These are phyloP conservation scores for Ogataea nitratoaversa DNA, from an alignment of 805 yeast genomes.

Conservation along the genomic window DNA sequence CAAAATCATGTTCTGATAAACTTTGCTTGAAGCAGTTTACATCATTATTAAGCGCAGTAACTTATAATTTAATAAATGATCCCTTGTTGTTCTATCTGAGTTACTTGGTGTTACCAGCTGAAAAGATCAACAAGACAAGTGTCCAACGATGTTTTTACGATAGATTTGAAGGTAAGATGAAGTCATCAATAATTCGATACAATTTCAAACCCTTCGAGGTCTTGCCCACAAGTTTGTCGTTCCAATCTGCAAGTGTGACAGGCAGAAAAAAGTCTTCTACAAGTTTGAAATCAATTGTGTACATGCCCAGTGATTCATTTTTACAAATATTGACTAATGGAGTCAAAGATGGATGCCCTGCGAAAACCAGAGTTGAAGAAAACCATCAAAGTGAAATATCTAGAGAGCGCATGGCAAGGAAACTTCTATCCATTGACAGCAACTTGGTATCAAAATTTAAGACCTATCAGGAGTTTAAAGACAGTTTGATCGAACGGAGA, in stretches of 20 bases:
- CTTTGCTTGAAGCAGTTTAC: constrained; percentile 57
- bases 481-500: background rate
- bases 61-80: constrained; percentile 30
- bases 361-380: constrained; percentile 12
- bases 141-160: constrained; percentile 40
- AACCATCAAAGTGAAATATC: constrained; percentile 14
- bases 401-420: constrained; percentile 7
- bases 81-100: constrained; percentile 37
- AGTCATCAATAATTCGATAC: background rate
- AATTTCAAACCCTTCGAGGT: constrained; percentile 8
- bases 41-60: constrained; percentile 48
- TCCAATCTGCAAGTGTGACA: constrained; percentile 2
- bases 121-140: constrained; percentile 26
- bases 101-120: constrained; percentile 46
- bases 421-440: background rate
- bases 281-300: constrained; percentile 22
- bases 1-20: constrained; percentile 91
- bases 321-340: constrained; percentile 51
- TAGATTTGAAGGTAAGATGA: constrained; percentile 8
- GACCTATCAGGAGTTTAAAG: constrained; percentile 16
- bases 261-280: constrained; percentile 18
- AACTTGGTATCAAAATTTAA: background rate
- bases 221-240: constrained; percentile 12
- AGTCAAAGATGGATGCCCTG: constrained; percentile 50
- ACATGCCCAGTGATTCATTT: constrained; percentile 16